A percentile compares a stretch with the other conserved stretches of the same genome.
Evolutionary conservation across 108 stramenopile species (phyloP).

Genomic region (Fragilariopsis cylindrus): DNA sequence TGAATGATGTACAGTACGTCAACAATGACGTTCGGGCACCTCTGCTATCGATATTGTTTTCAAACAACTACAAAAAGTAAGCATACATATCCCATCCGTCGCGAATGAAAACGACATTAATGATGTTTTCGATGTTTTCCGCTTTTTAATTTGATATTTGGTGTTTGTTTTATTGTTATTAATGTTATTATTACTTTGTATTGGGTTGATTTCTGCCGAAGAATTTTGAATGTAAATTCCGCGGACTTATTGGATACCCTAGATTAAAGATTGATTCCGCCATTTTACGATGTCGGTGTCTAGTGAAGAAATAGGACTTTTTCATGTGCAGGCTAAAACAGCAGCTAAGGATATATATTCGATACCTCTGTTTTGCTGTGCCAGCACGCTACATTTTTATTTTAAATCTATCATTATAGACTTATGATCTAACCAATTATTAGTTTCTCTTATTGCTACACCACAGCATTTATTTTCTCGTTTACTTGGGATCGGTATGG

Average conservation of each 20-base stretch:
- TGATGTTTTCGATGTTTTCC: too few relatives aligned
- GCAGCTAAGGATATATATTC: not conserved
- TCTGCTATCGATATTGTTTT: too few relatives aligned
- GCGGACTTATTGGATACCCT: slow-evolving; percentile 9
- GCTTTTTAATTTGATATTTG: too few relatives aligned
- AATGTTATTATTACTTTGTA: too few relatives aligned
- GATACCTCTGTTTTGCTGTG: slow-evolving; percentile 12
- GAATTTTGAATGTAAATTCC: not conserved
- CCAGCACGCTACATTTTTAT: not conserved
- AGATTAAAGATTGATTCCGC: not conserved
- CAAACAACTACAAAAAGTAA: too few relatives aligned
- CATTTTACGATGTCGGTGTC: not conserved
- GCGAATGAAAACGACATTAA: too few relatives aligned
- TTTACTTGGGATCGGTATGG: not conserved
- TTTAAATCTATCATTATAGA: not conserved
- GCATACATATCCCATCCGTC: too few relatives aligned
- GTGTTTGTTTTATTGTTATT: too few relatives aligned
- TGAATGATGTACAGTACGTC: too few relatives aligned
- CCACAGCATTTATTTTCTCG: not conserved
- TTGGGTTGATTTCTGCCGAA: slow-evolving; percentile 2
- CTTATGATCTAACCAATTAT: not conserved
- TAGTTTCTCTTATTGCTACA: not conserved
- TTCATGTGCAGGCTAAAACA: slow-evolving; percentile 9
- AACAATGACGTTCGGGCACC: too few relatives aligned
- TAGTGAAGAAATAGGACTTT: slow-evolving; percentile 12